Percentiles rank a stretch among this genome's conserved stretches.
Conservation (phyloP, 768 basidiomycete species). For the Phaeotremella skinneri region DNA sequence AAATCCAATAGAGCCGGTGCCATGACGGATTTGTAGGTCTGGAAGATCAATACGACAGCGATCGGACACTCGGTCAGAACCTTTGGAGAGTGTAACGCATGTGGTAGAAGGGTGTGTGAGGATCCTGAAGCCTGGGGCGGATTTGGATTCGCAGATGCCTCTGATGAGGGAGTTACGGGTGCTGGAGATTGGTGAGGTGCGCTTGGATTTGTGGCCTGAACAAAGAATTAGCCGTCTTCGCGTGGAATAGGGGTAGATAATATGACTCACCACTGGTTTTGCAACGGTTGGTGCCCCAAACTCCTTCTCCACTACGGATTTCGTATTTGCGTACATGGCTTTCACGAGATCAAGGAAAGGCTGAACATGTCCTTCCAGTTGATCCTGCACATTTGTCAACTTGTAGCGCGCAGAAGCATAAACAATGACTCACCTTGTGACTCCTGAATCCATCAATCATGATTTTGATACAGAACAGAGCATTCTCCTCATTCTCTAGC, state of each 20-base stretch:
- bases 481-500: conserved; percentile 94
- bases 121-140: conserved; percentile 24
- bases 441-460: conserved; percentile 82
- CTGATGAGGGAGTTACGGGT: conserved; percentile 22
- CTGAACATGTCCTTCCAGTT: conserved; percentile 67
- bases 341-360: conserved; percentile 79
- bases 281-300: conserved; percentile 59
- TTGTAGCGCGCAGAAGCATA: neutral
- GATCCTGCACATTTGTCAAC: conserved; percentile 25
- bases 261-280: conserved; percentile 9
- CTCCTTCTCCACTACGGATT: conserved; percentile 67
- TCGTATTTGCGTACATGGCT: conserved; percentile 72
- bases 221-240: neutral
- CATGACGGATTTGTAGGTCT: conserved; percentile 69
- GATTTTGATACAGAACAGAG: conserved; percentile 81
- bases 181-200: conserved; percentile 14
- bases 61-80: conserved; percentile 90
- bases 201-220: neutral
- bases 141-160: conserved; percentile 9
- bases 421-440: conserved; percentile 56
- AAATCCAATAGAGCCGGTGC: conserved; percentile 66
- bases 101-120: conserved; percentile 55
- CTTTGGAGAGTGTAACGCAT: conserved; percentile 82
- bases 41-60: conserved; percentile 84
- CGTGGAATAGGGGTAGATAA: neutral